These are phyloP conservation scores for Xanthoconium purpureum DNA, from an alignment of 768 basidiomycete species.

Conservation along the genomic window DNA sequence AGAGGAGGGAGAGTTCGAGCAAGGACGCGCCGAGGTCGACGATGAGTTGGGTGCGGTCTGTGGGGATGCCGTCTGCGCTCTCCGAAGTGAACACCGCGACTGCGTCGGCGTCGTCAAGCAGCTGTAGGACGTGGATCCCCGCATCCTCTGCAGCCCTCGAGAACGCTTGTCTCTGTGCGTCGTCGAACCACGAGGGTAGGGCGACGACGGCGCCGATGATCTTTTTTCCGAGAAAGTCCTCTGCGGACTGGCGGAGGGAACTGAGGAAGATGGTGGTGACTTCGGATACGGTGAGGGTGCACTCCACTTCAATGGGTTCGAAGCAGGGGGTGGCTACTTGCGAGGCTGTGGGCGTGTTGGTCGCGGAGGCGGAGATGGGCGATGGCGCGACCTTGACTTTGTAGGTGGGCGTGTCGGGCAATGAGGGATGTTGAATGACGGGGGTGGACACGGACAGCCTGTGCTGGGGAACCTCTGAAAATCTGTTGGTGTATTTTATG, in stretches of 20 bases:
- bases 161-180: conserved; percentile 66
- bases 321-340: conserved; percentile 68
- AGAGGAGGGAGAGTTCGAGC: conserved; percentile 64
- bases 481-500: too few relatives aligned
- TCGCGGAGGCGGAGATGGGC: conserved; percentile 54
- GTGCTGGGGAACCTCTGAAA: conserved; percentile 67
- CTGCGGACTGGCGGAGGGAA: conserved; percentile 81
- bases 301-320: conserved; percentile 62
- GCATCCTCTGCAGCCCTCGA: conserved; percentile 73
- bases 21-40: conserved; percentile 81
- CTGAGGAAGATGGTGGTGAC: conserved; percentile 81
- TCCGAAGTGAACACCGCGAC: conserved; percentile 55
- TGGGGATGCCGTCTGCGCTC: conserved; percentile 36
- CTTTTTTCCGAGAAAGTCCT: conserved; percentile 84
- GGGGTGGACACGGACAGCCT: conserved; percentile 56
- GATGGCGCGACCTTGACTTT: conserved; percentile 76
- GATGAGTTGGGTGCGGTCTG: conserved; percentile 75
- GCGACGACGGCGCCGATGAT: conserved; percentile 81
- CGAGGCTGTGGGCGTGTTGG: conserved; percentile 64
- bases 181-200: conserved; percentile 73
- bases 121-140: conserved; percentile 79
- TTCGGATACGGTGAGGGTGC: conserved; percentile 79
- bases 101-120: conserved; percentile 85
- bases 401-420: conserved; percentile 75
- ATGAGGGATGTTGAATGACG: conserved; percentile 72